Evolutionary conservation across 352 stramenopile genomes (phyloP).

Genomic region (Blastocystis sp.): DNA sequence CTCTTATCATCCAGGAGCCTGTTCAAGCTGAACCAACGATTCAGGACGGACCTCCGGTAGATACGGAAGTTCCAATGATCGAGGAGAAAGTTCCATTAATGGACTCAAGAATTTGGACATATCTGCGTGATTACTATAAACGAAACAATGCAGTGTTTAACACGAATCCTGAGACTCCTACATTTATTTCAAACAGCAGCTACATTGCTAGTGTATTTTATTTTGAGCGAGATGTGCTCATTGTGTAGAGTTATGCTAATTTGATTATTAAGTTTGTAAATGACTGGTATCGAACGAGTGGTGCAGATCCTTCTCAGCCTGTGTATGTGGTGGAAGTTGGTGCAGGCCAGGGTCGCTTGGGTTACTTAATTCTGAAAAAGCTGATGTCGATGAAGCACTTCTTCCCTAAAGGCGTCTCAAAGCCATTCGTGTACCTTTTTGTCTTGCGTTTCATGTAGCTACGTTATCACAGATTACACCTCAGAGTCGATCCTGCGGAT

Average conservation of each 20-base stretch:
- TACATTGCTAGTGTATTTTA: constrained; percentile 43
- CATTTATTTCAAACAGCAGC: constrained; percentile 58
- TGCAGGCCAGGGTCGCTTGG: constrained; percentile 54
- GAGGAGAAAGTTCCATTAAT: constrained; percentile 47
- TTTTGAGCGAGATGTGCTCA: neutral
- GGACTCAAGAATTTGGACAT: constrained; percentile 59
- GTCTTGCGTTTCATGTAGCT: neutral
- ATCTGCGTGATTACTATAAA: constrained; percentile 60
- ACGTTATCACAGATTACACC: constrained; percentile 58
- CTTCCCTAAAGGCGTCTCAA: constrained; percentile 2
- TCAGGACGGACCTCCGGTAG: constrained; percentile 25
- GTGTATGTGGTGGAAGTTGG: constrained; percentile 60
- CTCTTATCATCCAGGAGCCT: constrained; percentile 9
- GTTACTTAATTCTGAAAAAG: constrained; percentile 46
- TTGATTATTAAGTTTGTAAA: constrained; percentile 58
- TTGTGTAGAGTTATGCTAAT: constrained; percentile 58
- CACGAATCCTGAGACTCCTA: constrained; percentile 36
- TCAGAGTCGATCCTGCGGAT: constrained; percentile 20
- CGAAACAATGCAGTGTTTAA: constrained; percentile 43
- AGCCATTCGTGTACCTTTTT: constrained; percentile 41
- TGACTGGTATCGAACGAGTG: constrained; percentile 23
- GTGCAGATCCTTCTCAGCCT: neutral
- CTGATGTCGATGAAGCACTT: constrained; percentile 35
- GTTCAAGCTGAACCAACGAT: constrained; percentile 47
- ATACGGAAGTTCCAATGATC: neutral